Conservation (phyloP, 768 basidiomycete genomes). For the Hortiboletus flavorubellus region DNA sequence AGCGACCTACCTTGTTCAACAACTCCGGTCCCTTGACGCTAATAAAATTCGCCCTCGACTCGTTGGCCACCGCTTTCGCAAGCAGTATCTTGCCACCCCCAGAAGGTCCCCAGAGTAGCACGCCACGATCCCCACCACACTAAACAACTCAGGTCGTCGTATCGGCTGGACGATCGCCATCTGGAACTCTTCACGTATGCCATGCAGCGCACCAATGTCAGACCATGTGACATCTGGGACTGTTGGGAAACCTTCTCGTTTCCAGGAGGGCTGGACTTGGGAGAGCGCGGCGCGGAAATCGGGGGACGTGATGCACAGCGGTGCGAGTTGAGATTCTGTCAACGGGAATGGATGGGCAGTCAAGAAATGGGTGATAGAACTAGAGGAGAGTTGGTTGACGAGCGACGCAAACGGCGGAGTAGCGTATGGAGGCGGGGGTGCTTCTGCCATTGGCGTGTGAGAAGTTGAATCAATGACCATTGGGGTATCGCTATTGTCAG, state of each 20-base stretch:
- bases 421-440: slow-evolving; percentile 9
- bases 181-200: slow-evolving; percentile 84
- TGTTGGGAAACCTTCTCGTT: slow-evolving; percentile 97
- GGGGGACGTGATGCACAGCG: slow-evolving; percentile 72
- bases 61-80: slow-evolving; percentile 98
- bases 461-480: slow-evolving; percentile 39
- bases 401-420: slow-evolving; percentile 36
- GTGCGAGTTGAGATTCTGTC: slow-evolving; percentile 71
- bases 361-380: slow-evolving; percentile 88
- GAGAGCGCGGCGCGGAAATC: slow-evolving; percentile 85
- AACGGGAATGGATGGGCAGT: slow-evolving; percentile 81
- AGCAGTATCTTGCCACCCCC: slow-evolving; percentile 97
- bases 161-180: slow-evolving; percentile 99
- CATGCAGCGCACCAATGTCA: slow-evolving; percentile 90
- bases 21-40: slow-evolving; percentile 97
- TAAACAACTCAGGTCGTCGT: slow-evolving; percentile 83
- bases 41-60: slow-evolving; percentile 94
- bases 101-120: slow-evolving; percentile 97
- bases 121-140: slow-evolving; percentile 88
- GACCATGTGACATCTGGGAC: slow-evolving; percentile 95
- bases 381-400: slow-evolving; percentile 41
- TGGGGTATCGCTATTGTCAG: slow-evolving; percentile 22
- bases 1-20: slow-evolving; percentile 78
- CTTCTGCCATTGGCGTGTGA: slow-evolving; percentile 19
- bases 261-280: slow-evolving; percentile 92